A percentile compares a stretch with the other conserved stretches of the same genome.
These are phyloP conservation scores for Candida tibetensis DNA, from an alignment of 805 yeast species.

Conservation along the genomic window DNA sequence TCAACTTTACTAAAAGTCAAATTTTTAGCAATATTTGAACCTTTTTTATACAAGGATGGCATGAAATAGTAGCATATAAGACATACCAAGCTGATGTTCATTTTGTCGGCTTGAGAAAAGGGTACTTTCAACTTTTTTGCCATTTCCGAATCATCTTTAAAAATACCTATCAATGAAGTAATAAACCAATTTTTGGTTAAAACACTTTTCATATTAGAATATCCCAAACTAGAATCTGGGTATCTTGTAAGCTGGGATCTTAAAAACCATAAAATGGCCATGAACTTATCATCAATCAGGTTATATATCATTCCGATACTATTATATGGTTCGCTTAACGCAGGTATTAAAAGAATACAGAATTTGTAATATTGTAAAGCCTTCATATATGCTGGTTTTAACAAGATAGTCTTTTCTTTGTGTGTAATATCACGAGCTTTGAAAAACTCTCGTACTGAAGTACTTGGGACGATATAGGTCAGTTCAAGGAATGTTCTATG, in stretches of 20 bases:
- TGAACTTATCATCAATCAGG: constrained; percentile 42
- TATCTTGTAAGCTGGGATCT: constrained; percentile 56
- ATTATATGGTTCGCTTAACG: constrained; percentile 65
- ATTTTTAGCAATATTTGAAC: constrained; percentile 20
- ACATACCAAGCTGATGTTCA: constrained; percentile 27
- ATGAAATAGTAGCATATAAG: constrained; percentile 42
- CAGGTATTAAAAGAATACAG: constrained; percentile 59
- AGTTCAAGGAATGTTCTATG: constrained; percentile 51
- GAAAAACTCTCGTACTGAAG: constrained; percentile 26
- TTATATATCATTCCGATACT: constrained; percentile 51
- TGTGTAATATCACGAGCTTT: constrained; percentile 29
- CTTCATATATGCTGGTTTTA: constrained; percentile 24
- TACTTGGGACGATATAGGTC: constrained; percentile 37
- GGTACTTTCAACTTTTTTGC: constrained; percentile 5
- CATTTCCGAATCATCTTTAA: constrained; percentile 6
- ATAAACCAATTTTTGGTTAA: constrained; percentile 36
- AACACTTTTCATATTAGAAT: constrained; percentile 42
- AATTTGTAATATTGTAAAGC: constrained; percentile 41
- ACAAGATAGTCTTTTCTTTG: constrained; percentile 37
- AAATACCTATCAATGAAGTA: constrained; percentile 22
- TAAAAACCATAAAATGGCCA: constrained; percentile 51
- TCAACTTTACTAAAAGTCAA: constrained; percentile 23
- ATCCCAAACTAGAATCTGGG: constrained; percentile 45
- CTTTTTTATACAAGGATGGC: constrained; percentile 31
- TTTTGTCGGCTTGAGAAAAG: constrained; percentile 11